phyloP scores from a whole-genome alignment of 345 rosid genomes.

The Psidium guajava region DNA sequence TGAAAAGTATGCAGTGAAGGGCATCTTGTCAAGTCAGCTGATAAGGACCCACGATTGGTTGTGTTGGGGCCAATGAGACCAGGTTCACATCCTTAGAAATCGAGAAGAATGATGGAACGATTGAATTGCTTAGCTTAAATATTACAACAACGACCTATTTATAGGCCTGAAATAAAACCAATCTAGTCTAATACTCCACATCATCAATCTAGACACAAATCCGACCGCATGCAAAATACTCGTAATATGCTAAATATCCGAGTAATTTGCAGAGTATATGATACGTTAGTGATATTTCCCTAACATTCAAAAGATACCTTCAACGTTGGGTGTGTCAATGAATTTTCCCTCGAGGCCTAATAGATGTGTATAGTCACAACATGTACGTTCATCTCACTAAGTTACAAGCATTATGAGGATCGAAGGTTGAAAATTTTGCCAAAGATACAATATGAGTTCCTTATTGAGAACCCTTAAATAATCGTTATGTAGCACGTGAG shows the following conservation, averaged over 20 bases:
- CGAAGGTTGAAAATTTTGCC: neutral
- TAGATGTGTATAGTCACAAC: neutral
- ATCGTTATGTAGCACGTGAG: neutral
- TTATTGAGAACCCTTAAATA: neutral
- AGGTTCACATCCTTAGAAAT: neutral
- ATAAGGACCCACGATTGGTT: neutral
- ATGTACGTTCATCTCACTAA: neutral
- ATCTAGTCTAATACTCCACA: neutral
- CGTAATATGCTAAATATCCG: neutral
- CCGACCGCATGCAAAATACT: neutral
- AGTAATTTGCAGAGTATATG: neutral
- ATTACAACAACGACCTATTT: neutral
- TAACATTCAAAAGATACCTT: neutral
- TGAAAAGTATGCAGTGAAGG: neutral
- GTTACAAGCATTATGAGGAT: neutral
- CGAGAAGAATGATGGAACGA: neutral
- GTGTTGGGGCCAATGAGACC: neutral
- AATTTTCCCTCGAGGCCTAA: neutral
- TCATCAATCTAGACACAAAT: neutral
- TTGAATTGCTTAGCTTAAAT: neutral
- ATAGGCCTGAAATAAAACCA: neutral
- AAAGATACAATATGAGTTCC: neutral
- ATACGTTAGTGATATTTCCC: neutral
- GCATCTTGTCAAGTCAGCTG: neutral
- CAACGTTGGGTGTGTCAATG: neutral